Evolutionary conservation across 257 asterid genomes (phyloP), one percentile per base, ranked within the genome.

Genomic region (Gardenia jasminoides): DNA sequence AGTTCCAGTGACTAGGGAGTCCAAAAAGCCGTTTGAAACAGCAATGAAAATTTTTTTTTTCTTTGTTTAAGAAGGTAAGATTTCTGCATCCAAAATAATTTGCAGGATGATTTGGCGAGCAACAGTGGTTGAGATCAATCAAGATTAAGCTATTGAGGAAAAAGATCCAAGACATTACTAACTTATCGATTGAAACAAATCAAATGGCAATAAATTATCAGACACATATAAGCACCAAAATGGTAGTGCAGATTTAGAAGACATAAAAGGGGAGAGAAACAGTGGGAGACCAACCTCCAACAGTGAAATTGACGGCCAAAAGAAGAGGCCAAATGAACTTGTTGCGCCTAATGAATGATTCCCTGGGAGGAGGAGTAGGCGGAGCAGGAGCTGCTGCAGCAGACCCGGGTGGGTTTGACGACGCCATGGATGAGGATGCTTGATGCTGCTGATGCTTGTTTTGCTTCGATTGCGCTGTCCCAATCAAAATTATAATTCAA

Each of bases 291-390:
- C 46, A 26, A 94, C 98, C 98, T 90, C 98, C 98, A 43, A 87
- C 83, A 59, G 90, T 39, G 86, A 94, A 87, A 85, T 93, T 93
- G 86, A 90, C 89, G 56, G 84, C 91, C 90, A 94, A 70, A 61
- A 92, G 88, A 75, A 93, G 83, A 70, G 97, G 94, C 90, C 89
- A 88, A 72, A 90, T 61, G 82, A 89, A 90, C 92, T 81, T 91
- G 80, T 87, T 87, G 43, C 97, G 96, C 33, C 94, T 92, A 39
- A 75, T 30, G 54, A 91, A 82, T 4, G 98, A 85, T 84, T 89
- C 96, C 89, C 86, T 89, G 3, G 92, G 84, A 1, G 86, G 83
- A 17, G 81, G 85, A 2, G 90, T 80, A 1, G 92, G 83, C 1
- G 85, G 83, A 16, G 81, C 84, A 1, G 90, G 82, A 48, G 4